phyloP scores from a whole-genome alignment of 139 green algal genomes.

The Pleodorina starrii region DNA sequence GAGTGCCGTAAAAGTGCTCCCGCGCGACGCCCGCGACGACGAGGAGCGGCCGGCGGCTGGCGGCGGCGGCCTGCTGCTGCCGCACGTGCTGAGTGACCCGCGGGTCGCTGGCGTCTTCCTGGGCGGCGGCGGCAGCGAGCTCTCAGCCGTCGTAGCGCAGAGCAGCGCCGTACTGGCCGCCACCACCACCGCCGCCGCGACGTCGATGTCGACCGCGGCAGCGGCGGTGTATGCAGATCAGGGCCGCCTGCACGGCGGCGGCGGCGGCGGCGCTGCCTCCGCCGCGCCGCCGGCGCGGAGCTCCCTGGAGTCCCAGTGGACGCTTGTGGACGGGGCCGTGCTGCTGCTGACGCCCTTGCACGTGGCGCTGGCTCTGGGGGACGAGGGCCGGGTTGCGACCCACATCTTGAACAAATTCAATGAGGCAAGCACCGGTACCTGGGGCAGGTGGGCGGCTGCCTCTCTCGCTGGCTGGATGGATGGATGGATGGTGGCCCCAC shows the following conservation, averaged over 20 bases:
- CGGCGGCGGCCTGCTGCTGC: neutral
- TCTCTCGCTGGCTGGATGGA: no score
- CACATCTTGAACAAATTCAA: slow-evolving; percentile 1
- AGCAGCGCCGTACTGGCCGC: no score
- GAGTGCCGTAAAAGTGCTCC: neutral
- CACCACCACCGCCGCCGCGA: no score
- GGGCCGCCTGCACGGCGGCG: neutral
- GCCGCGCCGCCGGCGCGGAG: neutral
- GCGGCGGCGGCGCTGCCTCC: neutral
- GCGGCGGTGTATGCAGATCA: no score
- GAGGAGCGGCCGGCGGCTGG: neutral
- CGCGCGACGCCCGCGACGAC: neutral
- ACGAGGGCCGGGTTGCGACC: neutral
- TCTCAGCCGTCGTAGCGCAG: neutral
- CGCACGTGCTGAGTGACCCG: neutral
- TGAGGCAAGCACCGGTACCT: neutral
- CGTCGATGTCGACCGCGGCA: no score
- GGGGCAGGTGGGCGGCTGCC: no score
- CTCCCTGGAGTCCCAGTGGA: neutral
- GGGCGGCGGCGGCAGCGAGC: neutral
- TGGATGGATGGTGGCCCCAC: no score
- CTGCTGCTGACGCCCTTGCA: slow-evolving; percentile 36
- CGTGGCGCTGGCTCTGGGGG: slow-evolving; percentile 8
- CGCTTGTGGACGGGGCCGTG: neutral
- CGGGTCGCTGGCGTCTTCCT: neutral